These are phyloP conservation scores for Allium sativum DNA, from an alignment of 106 monocot species.

Conservation along the genomic window DNA sequence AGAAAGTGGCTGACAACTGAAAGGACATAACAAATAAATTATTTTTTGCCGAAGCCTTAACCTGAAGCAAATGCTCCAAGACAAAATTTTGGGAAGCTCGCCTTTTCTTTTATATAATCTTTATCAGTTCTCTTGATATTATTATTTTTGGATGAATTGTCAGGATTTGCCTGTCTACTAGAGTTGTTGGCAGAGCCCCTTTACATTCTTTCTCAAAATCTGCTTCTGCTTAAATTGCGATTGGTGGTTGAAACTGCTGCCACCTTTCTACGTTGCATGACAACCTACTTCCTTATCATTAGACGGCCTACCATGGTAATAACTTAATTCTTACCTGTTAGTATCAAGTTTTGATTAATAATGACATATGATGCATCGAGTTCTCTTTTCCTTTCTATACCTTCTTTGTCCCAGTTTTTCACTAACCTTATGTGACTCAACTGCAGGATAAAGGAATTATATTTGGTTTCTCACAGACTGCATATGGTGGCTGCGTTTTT, in stretches of 20 bases:
- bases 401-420: not conserved
- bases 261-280: conserved; percentile 69
- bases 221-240: conserved; percentile 74
- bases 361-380: too few relatives aligned
- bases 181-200: conserved; percentile 91
- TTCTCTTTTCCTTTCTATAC: not conserved
- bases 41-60: too few relatives aligned
- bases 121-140: too few relatives aligned
- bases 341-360: conserved; percentile 2
- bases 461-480: conserved; percentile 79
- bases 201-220: conserved; percentile 88
- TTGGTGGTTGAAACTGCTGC: conserved; percentile 72
- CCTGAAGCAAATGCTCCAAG: too few relatives aligned
- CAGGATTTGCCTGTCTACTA: conserved; percentile 90
- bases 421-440: not conserved
- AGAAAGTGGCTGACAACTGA: too few relatives aligned
- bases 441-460: conserved; percentile 70
- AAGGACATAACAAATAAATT: too few relatives aligned
- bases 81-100: too few relatives aligned
- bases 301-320: conserved; percentile 48
- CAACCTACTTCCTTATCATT: conserved; percentile 46
- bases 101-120: not conserved
- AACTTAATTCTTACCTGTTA: not conserved
- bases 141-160: conserved; percentile 10
- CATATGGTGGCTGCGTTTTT: conserved; percentile 62